These are phyloP conservation scores for Suillus paluster DNA, from an alignment of 768 basidiomycete genomes.

Conservation along the genomic window DNA sequence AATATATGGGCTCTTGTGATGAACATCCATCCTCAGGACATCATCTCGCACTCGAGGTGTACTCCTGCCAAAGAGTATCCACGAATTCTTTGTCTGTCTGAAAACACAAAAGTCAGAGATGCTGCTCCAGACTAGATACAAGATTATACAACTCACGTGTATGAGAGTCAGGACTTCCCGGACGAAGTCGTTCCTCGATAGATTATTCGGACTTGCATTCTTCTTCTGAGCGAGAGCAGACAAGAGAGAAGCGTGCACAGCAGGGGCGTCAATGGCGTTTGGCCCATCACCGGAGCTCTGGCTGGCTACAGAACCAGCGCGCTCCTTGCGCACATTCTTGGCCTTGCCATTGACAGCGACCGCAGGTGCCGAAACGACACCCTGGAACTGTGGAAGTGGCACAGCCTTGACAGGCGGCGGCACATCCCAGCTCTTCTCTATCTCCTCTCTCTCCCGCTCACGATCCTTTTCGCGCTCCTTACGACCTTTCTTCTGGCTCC, in stretches of 20 bases:
- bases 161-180: conserved; percentile 62
- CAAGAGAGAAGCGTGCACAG: conserved; percentile 27
- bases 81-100: conserved; percentile 72
- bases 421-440: conserved; percentile 68
- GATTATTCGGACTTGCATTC: conserved; percentile 19
- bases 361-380: not conserved
- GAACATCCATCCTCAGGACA: not conserved
- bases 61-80: conserved; percentile 62
- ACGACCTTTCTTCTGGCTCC: conserved; percentile 26
- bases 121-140: not conserved
- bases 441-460: conserved; percentile 47
- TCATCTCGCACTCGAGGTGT: conserved; percentile 30
- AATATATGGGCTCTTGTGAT: conserved; percentile 6
- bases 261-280: conserved; percentile 23
- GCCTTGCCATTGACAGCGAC: conserved; percentile 29
- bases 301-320: conserved; percentile 1
- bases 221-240: conserved; percentile 27
- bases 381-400: conserved; percentile 22
- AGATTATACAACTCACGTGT: conserved; percentile 48
- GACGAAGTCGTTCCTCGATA: conserved; percentile 62
- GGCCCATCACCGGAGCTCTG: conserved; percentile 6
- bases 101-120: not conserved
- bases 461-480: conserved; percentile 39
- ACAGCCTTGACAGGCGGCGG: conserved; percentile 35
- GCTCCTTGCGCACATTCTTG: conserved; percentile 18